phyloP scores from a whole-genome alignment of 345 rosid genomes.

The Citrus inodora region DNA sequence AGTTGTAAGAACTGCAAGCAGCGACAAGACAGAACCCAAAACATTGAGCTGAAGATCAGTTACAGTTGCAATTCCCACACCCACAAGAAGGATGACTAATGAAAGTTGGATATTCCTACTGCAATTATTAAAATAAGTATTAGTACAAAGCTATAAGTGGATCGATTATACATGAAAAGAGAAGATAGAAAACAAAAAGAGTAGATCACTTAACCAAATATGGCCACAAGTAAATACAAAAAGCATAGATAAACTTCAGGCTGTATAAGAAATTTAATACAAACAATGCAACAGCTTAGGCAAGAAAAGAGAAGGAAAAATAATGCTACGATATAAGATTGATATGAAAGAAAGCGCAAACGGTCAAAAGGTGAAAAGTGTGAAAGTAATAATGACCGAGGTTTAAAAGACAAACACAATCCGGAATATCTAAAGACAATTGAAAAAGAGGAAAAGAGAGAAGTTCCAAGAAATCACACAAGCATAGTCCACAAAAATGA shows the following conservation, averaged over 20 bases:
- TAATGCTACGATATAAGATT: not conserved
- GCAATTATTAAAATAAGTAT: conserved; percentile 32
- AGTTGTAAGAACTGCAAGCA: conserved; percentile 92
- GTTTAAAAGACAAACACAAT: not conserved
- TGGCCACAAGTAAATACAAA: not conserved
- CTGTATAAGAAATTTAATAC: not conserved
- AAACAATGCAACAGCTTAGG: not conserved
- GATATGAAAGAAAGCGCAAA: not conserved
- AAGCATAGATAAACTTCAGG: not conserved
- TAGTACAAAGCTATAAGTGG: conserved; percentile 16
- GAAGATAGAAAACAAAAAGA: not conserved
- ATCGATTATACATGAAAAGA: not conserved
- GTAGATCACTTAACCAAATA: not conserved
- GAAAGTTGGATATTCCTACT: conserved; percentile 88
- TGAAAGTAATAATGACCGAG: not conserved
- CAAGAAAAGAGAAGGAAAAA: not conserved
- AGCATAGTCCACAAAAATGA: not conserved
- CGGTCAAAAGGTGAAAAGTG: not conserved
- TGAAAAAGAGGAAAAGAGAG: not conserved
- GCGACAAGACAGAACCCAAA: conserved; percentile 86
- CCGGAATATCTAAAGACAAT: not conserved
- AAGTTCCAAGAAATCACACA: not conserved
- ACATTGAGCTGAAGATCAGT: conserved; percentile 98
- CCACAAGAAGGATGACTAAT: conserved; percentile 78
- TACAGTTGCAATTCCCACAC: conserved; percentile 99